These are phyloP conservation scores for Tulasnella sp. DNA, from an alignment of 768 basidiomycete genomes.

Conservation along the genomic window DNA sequence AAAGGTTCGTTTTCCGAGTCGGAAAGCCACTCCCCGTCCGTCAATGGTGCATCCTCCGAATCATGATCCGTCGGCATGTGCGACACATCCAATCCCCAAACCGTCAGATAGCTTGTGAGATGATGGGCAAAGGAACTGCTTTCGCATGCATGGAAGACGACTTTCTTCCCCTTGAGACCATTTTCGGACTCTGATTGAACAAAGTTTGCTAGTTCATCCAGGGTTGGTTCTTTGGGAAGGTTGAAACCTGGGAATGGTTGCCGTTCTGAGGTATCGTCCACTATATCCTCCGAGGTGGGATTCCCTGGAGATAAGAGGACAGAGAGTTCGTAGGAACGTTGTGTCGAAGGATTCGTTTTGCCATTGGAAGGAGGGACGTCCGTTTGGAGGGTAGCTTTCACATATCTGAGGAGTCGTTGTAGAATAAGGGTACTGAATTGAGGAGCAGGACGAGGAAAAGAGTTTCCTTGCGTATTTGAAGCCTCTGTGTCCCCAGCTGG, in stretches of 20 bases:
- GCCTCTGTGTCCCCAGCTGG: slow-evolving; percentile 12
- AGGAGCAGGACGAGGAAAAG: slow-evolving; percentile 12
- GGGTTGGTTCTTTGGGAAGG: slow-evolving; percentile 55
- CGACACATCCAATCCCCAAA: slow-evolving; percentile 90
- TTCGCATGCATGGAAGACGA: slow-evolving; percentile 72
- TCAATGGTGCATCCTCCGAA: neutral
- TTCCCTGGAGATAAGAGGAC: slow-evolving; percentile 51
- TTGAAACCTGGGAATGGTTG: slow-evolving; percentile 38
- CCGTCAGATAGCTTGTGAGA: slow-evolving; percentile 80
- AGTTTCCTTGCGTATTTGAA: neutral
- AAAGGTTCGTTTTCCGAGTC: too few relatives aligned
- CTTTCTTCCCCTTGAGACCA: slow-evolving; percentile 62
- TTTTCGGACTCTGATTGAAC: slow-evolving; percentile 38
- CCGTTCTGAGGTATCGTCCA: slow-evolving; percentile 33
- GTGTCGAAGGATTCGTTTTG: too few relatives aligned
- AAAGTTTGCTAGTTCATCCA: slow-evolving; percentile 67
- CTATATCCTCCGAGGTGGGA: slow-evolving; percentile 27
- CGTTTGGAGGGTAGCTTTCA: slow-evolving; percentile 13
- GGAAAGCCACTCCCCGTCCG: neutral
- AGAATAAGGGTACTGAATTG: slow-evolving; percentile 15
- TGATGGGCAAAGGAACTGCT: slow-evolving; percentile 83
- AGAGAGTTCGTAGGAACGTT: slow-evolving; percentile 54
- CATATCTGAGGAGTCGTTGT: slow-evolving; percentile 10
- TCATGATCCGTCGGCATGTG: slow-evolving; percentile 38
- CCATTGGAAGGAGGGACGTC: slow-evolving; percentile 10